Evolutionary conservation across 352 stramenopile genomes (phyloP), one percentile per base, ranked within the genome.

Genomic region (Blastocystis hominis): DNA sequence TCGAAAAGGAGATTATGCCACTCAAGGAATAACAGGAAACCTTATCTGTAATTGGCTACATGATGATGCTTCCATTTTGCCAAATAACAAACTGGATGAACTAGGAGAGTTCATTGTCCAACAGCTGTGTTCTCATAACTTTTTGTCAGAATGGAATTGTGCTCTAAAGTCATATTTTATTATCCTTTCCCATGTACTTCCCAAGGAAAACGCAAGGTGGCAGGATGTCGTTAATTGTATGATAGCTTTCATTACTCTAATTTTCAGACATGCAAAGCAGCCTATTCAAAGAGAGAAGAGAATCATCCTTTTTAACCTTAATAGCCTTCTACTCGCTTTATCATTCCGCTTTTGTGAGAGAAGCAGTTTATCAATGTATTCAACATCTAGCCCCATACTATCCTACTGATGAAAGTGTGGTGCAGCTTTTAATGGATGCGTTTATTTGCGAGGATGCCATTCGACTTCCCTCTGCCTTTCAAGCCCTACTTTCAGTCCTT

Each of bases 91-190:
- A 59, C n/a, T 59, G 50, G 2, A 13, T n/a, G 50, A 59, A 20
- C n/a, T 59, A 20, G 10, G 50, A n/a, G 50, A 59, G n/a, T 59
- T 59, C n/a, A 64, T 84, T 15, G 5, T 24, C 3, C n/a, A 42
- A 17, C 53, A 54, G 34, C 55, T 84, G 2, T 38, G 47, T 38
- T 38, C 24, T 6, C 72, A 84, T 34, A 84, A 84, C 56, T 84
- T 50, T 53, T 53, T 84, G 13, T 68, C 47, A 4, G 72, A 84
- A 13, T 84, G 72, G 72, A 66, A 53, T 30, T 84, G 72, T 64
- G 72, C 72, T 6, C 55, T 84, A 20, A 7, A 20, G 30, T 47
- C 30, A 15, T 84, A 84, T 44, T 69, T 84, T 20, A 10, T 5
- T n/a, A 50, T 84, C 7, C 4, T 84, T 66, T 34, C 66, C 3